Conservation (phyloP, 306 rosid species). For the Pachyrhizus erosus region DNA sequence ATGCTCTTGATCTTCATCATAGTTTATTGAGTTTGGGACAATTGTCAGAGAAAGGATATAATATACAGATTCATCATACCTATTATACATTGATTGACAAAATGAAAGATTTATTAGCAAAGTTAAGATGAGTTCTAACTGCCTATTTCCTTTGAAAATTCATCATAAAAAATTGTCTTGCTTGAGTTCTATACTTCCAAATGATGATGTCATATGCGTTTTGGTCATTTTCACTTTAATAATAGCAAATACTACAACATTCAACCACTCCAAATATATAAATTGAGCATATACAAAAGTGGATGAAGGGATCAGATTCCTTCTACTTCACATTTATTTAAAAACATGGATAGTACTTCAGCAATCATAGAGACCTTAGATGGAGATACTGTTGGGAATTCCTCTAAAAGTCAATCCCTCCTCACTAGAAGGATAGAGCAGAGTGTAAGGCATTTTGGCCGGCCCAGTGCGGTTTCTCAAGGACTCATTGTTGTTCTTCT, state of each 20-base stretch:
- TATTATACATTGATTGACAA: too few relatives aligned
- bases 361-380: background rate
- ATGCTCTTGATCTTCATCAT: too few relatives aligned
- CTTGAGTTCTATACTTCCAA: too few relatives aligned
- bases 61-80: too few relatives aligned
- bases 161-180: too few relatives aligned
- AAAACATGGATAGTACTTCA: background rate
- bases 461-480: constrained; percentile 46
- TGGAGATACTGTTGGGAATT: constrained; percentile 74
- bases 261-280: background rate
- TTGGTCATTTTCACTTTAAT: too few relatives aligned
- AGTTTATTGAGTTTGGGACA: too few relatives aligned
- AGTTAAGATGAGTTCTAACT: too few relatives aligned
- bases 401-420: constrained; percentile 72
- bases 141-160: too few relatives aligned
- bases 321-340: background rate
- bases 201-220: too few relatives aligned
- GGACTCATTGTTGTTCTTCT: constrained; percentile 25
- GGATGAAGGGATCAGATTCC: constrained; percentile 21
- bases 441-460: constrained; percentile 65
- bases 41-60: too few relatives aligned
- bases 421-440: constrained; percentile 62
- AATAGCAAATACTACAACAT: background rate
- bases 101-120: too few relatives aligned
- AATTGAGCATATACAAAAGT: background rate